Base-by-base conservation (phyloP, 352 stramenopile species). In the Pythium aristosporum region DNA sequence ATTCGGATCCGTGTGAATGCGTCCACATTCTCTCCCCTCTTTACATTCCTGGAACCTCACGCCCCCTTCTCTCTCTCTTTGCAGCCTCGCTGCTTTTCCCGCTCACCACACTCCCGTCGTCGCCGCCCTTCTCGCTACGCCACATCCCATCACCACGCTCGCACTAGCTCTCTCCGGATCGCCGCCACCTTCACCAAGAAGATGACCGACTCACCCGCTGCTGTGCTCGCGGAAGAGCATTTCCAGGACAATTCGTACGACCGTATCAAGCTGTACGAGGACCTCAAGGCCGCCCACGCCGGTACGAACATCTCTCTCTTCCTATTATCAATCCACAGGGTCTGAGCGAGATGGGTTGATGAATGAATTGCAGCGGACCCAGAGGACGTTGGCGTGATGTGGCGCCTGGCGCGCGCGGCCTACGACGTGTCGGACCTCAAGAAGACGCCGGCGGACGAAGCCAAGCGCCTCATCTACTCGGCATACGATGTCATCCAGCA, bases 161-260 rank as follows among this genome's bases (percentile, higher is more conserved):
- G 7, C 61, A 34, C 39, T 66, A 32, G 59, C 49, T 21, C 23
- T 68, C 44, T 62, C 61, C 28, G 53, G 52, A 57, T 58, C 61
- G n/a, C n/a, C 52, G 58, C 62, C 36, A 53, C 61, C 21, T 68
- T 61, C 20, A 53, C 57, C n/a, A 68, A 50, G 39, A 69, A 59
- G 11, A 77, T 75, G 64, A 87, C 81, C 69, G 83, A 92, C 44
- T 92, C 85, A 1, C 65, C 82, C 7, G 72, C 79, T 42, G 82
- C 83, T 11, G 69, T 88, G 36, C 75, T 84, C 51, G 83, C 85
- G 15, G 85, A 95, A 62, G 87, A 95, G 65, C 77, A 89, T 56
- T 95, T 92, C 71, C 84, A 90, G 58, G 76, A 91, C 73, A 79
- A 79, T 41, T 63, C 53, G 25, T 91, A 91, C 65, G 80, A 91